Evolutionary conservation across 805 yeast species (phyloP), one percentile per base, ranked within the genome.

Genomic region (Wickerhamomyces tratensis): DNA sequence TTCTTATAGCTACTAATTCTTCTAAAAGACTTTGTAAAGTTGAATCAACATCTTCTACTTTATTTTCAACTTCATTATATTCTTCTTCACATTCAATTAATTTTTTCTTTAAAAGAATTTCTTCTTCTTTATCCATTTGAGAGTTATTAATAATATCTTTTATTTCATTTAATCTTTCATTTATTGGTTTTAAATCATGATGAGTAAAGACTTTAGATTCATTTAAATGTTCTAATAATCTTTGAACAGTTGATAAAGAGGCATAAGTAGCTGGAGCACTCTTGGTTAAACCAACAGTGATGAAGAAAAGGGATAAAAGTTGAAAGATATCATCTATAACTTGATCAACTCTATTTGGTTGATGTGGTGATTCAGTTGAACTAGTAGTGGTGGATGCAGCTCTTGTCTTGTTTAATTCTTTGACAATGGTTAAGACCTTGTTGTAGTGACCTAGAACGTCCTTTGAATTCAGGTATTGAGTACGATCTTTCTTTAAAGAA

Each of bases 221-320:
- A 49, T 77, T 75, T 47, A 91, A 66, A 63, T 91, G 98, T 49
- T 78, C 85, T 50, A 93, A 69, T 44, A 93, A 66, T 51, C 93
- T 78, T 62, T 82, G 82, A 20, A 93, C 95, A 0, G 98, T 87
- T 36, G 88, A 72, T 36, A 91, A 65, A 4, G 95, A 85, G 6
- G 95, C 91, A 63, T 85, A 93, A 1, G 96, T 86, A 5, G 97
- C 96, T 1, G 98, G 96, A 1, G 96, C 95, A 33, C 87, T 75
- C 51, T 87, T 82, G 39, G 84, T 83, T 52, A 87, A 68, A 4
- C 99, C 99, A 45, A 94, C 93, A 2, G 98, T 86, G 55, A 91
- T 76, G 61, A 89, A 86, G 50, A 93, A 83, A 41, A 93, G 69
- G 12, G 95, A 83, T 38, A 91, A 65, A 39, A 93, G 65, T 61